These are phyloP conservation scores for Ceratocystis colombiana DNA, from an alignment of 2,329 filamentous ascomycete genomes.

Conservation along the genomic window DNA sequence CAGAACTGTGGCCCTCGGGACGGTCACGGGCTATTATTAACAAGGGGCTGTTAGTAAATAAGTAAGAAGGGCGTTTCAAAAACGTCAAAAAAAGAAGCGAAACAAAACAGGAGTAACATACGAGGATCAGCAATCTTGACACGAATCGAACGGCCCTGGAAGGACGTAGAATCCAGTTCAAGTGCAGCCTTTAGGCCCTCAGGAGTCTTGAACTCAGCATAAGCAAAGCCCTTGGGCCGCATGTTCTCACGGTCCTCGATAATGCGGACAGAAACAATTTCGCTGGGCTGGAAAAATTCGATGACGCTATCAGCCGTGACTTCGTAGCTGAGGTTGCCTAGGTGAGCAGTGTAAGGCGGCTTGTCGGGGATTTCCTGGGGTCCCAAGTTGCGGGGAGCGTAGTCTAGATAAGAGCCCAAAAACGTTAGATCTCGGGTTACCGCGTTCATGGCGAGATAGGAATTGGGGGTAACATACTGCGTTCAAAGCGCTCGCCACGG, in stretches of 20 bases:
- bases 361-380: constrained; percentile 68
- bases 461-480: constrained; percentile 2
- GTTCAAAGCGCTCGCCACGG: constrained; percentile 11
- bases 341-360: constrained; percentile 89
- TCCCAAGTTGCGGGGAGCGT: constrained; percentile 58
- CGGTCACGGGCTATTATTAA: constrained; percentile 18
- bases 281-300: constrained; percentile 75
- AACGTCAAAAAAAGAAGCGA: background rate
- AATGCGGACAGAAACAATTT: constrained; percentile 83
- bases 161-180: constrained; percentile 65
- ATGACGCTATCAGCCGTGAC: constrained; percentile 72
- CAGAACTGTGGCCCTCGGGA: constrained; percentile 43
- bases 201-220: constrained; percentile 81
- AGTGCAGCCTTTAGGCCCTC: constrained; percentile 90
- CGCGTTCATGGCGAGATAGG: constrained; percentile 7
- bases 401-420: constrained; percentile 38
- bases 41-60: background rate
- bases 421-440: background rate
- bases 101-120: constrained; percentile 42
- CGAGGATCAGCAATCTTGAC: constrained; percentile 96
- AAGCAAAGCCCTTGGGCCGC: constrained; percentile 95
- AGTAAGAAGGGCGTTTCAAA: background rate
- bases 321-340: constrained; percentile 95
- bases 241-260: constrained; percentile 92
- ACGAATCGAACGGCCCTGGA: constrained; percentile 81